Percentiles rank a stretch among this genome's conserved stretches.
These are phyloP conservation scores for Amanita bisporigera DNA, from an alignment of 1,284 basidiomycete genomes.

Conservation along the genomic window DNA sequence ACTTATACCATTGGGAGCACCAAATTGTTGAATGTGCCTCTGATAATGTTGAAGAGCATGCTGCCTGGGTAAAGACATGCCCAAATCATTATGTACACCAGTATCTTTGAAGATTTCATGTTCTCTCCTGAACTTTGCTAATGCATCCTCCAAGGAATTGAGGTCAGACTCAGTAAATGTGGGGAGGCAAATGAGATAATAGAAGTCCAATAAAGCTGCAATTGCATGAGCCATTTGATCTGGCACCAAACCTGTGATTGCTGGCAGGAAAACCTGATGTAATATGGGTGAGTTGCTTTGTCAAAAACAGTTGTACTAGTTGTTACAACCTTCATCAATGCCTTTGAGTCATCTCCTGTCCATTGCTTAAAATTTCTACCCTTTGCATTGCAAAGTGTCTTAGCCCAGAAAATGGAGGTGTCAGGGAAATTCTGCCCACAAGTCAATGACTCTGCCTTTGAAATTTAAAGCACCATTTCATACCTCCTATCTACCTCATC, in stretches of 20 bases:
- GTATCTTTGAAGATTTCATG: neutral
- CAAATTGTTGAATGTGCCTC: neutral
- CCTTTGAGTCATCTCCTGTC: slow-evolving; percentile 40
- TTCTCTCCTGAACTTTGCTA: neutral
- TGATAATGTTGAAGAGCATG: slow-evolving; percentile 1
- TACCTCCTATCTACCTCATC: slow-evolving; percentile 30
- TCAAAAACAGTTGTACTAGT: neutral
- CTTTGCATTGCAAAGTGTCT: slow-evolving; percentile 26
- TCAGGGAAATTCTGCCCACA: slow-evolving; percentile 19
- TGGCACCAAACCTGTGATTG: neutral
- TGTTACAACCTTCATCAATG: slow-evolving; percentile 33
- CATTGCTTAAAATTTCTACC: slow-evolving; percentile 36
- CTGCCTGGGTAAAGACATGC: neutral
- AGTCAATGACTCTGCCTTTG: too few species aligned
- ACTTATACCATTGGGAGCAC: slow-evolving; percentile 8
- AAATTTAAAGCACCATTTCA: too few species aligned
- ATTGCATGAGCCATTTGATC: slow-evolving; percentile 3
- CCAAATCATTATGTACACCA: neutral
- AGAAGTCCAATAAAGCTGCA: neutral
- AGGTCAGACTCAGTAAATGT: neutral
- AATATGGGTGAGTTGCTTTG: neutral
- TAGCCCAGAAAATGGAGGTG: slow-evolving; percentile 26
- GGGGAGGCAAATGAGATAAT: neutral
- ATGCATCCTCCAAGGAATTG: neutral
- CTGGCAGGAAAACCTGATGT: neutral